Evolutionary conservation across 176 grass and related monocot species (phyloP).

Genomic region (Triticum timopheevii): DNA sequence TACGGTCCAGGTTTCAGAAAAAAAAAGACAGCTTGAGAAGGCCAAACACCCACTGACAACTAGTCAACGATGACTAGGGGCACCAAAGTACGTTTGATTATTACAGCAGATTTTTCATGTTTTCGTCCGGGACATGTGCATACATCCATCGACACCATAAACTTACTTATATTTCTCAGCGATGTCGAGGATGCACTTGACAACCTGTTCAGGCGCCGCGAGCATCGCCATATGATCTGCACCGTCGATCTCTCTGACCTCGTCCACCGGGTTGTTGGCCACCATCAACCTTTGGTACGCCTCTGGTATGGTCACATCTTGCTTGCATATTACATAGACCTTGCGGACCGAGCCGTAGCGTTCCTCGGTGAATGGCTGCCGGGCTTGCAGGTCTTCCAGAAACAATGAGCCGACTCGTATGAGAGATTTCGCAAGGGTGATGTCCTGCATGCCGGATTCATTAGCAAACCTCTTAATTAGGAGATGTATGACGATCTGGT

Average conservation of each 20-base stretch:
- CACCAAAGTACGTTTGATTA: too few species aligned
- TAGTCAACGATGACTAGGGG: too few species aligned
- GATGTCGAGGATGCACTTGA: slow-evolving; percentile 29
- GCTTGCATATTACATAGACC: slow-evolving; percentile 42
- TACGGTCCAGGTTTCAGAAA: too few species aligned
- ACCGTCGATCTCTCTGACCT: slow-evolving; percentile 38
- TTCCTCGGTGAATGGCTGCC: slow-evolving; percentile 15
- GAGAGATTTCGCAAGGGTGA: slow-evolving; percentile 43
- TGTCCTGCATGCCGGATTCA: slow-evolving; percentile 35
- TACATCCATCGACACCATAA: neutral
- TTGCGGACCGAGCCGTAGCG: slow-evolving; percentile 47
- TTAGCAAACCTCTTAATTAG: neutral
- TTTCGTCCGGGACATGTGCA: too few species aligned
- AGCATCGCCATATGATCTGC: slow-evolving; percentile 72
- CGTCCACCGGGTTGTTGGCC: slow-evolving; percentile 18
- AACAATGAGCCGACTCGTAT: slow-evolving; percentile 42
- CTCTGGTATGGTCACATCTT: slow-evolving; percentile 22
- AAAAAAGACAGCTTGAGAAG: too few species aligned
- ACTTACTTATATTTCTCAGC: neutral
- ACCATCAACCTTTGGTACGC: slow-evolving; percentile 43
- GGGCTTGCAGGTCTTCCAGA: slow-evolving; percentile 32
- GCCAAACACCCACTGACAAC: too few species aligned
- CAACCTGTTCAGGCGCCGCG: slow-evolving; percentile 31
- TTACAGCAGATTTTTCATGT: too few species aligned
- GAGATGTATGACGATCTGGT: neutral